Evolutionary conservation across 1,139 yeast genomes (phyloP).

Genomic region (Blastobotrys ciferrii): DNA sequence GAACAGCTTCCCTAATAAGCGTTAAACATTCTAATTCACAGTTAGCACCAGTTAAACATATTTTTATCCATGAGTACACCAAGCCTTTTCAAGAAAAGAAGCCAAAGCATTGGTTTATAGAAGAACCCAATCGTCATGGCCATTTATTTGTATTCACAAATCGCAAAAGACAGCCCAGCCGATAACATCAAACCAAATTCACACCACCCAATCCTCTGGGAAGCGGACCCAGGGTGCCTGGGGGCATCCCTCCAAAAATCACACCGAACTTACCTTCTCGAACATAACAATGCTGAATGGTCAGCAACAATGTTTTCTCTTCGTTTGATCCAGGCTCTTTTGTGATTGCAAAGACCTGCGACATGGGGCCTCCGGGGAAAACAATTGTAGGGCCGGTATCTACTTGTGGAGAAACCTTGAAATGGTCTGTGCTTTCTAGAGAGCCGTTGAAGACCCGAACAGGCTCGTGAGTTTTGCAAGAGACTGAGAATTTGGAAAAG

Average conservation of each 20-base stretch:
- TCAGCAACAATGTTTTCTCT: slow-evolving; percentile 20
- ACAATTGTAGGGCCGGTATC: slow-evolving; percentile 45
- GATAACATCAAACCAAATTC: no score
- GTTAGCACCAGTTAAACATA: no score
- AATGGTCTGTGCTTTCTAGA: slow-evolving; percentile 44
- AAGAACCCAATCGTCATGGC: no score
- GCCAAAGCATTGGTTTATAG: no score
- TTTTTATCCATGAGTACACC: no score
- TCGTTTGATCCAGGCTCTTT: slow-evolving; percentile 22
- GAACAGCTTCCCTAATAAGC: slow-evolving; percentile 22
- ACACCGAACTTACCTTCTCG: slow-evolving; percentile 24
- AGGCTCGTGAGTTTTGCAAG: slow-evolving; percentile 57
- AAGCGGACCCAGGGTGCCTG: background rate
- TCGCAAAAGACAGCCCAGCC: no score
- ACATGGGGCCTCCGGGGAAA: slow-evolving; percentile 67
- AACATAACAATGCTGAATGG: slow-evolving; percentile 24
- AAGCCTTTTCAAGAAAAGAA: no score
- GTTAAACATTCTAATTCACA: slow-evolving; percentile 18
- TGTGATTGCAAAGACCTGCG: slow-evolving; percentile 55
- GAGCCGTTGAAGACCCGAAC: slow-evolving; percentile 50
- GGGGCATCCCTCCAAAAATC: background rate
- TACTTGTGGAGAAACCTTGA: slow-evolving; percentile 40
- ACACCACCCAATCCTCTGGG: background rate
- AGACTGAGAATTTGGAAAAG: slow-evolving; percentile 66
- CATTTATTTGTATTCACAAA: no score